Evolutionary conservation across 202 grass and related monocot species (phyloP), one percentile per base, ranked within the genome.

Genomic region (Tripidium arundinaceum): DNA sequence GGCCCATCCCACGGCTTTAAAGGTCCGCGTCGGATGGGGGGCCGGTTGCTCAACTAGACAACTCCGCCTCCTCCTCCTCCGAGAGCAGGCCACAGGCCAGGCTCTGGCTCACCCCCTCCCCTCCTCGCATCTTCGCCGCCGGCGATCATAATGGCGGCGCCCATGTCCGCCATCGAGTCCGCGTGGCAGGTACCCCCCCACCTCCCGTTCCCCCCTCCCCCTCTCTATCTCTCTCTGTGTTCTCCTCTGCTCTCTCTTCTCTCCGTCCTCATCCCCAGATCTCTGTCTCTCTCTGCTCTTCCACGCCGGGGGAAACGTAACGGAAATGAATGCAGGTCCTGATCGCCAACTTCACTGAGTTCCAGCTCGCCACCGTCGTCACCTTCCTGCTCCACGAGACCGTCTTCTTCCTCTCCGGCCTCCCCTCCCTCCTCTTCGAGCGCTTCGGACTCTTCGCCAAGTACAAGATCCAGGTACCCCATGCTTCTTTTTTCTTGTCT

Each of bases 361-460:
- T 97, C 71, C 93, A 97, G 85, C 81, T 97, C 42, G 93, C 93
- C 19, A 97, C 90, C 43, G 52, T 97, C 31, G 15, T 80, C 58
- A 97, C 93, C 11, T 97, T 97, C 90, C 40, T 97, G 26, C 45
- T 97, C 50, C 93, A 97, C 68, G 93, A 97, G 86, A 83, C 81
- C 42, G 88, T 89, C 74, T 97, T 97, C 90, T 97, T 97, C 79
- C 69, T 97, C 61, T 97, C 90, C 39, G 93, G 93, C 28, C 72
- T 97, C 61, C 93, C 93, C 24, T 97, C 90, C 60, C 87, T 97
- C 79, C 81, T 89, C 88, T 93, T 97, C 60, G 93, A 97, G 83
- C 89, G 93, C 36, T 86, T 83, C 72, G 90, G 93, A 0, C 88
- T 97, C 83, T 97, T 97, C 84, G 69, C 79, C 88, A 91, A 97